These are phyloP conservation scores for Fusarium coicis DNA, from an alignment of 2,329 filamentous ascomycete genomes.

Conservation along the genomic window DNA sequence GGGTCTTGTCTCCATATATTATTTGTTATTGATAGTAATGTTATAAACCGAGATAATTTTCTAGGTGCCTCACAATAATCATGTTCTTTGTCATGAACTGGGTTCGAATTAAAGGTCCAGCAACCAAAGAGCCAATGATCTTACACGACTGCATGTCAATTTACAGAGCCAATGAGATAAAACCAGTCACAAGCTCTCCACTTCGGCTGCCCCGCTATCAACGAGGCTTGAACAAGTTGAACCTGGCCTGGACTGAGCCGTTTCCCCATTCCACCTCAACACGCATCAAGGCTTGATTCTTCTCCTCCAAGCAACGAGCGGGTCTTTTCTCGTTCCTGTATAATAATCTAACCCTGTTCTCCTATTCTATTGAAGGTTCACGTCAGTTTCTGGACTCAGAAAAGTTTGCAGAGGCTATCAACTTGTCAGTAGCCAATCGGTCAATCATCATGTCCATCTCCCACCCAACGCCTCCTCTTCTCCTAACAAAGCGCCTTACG, in stretches of 20 bases:
- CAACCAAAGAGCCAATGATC: conserved; percentile 40
- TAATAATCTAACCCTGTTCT: neutral
- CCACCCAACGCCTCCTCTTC: conserved; percentile 62
- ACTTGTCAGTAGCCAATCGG: neutral
- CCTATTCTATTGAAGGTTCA: neutral
- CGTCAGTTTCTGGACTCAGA: neutral
- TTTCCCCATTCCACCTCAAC: conserved; percentile 35
- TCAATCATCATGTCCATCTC: conserved; percentile 49
- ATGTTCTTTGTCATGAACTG: neutral
- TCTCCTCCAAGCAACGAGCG: neutral
- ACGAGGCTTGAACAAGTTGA: conserved; percentile 20
- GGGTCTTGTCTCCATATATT: neutral
- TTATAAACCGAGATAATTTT: neutral
- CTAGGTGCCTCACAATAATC: neutral
- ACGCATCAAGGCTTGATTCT: conserved; percentile 15
- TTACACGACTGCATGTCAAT: conserved; percentile 37
- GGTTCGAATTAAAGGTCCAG: neutral
- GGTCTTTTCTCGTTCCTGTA: neutral
- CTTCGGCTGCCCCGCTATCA: conserved; percentile 29
- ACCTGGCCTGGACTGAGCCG: conserved; percentile 27
- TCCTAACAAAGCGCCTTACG: conserved; percentile 74
- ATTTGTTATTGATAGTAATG: neutral
- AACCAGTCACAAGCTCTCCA: conserved; percentile 19
- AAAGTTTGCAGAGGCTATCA: neutral
- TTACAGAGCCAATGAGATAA: conserved; percentile 16